phyloP scores from a whole-genome alignment of 768 basidiomycete genomes.

The Pleurotus djamor region DNA sequence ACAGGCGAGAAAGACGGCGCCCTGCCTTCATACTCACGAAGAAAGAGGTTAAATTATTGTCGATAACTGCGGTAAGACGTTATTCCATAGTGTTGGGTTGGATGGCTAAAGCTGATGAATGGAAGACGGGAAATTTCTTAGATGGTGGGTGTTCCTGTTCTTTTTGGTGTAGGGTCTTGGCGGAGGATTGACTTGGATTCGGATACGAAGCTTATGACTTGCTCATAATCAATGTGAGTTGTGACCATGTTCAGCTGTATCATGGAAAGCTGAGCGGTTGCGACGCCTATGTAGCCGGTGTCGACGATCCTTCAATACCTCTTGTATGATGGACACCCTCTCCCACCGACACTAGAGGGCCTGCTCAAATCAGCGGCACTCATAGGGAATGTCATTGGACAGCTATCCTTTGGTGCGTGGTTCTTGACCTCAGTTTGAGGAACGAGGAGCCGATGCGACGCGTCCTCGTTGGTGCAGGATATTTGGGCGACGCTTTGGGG shows the following conservation, averaged over 20 bases:
- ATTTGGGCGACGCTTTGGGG: slow-evolving; percentile 63
- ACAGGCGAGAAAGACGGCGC: not conserved
- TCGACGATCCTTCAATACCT: slow-evolving; percentile 67
- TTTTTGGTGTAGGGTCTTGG: too few species aligned
- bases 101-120: not conserved
- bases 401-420: slow-evolving; percentile 54
- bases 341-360: slow-evolving; percentile 57
- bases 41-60: slow-evolving; percentile 57
- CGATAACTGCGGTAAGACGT: slow-evolving; percentile 52
- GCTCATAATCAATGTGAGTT: slow-evolving; percentile 64
- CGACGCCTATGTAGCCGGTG: slow-evolving; percentile 42
- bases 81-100: not conserved
- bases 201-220: slow-evolving; percentile 56
- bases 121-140: slow-evolving; percentile 67
- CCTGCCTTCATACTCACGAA: slow-evolving; percentile 26
- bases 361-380: slow-evolving; percentile 66
- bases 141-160: slow-evolving; percentile 43
- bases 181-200: too few species aligned
- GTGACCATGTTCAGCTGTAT: not conserved
- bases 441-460: not conserved
- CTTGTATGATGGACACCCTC: slow-evolving; percentile 46
- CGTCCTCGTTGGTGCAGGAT: slow-evolving; percentile 34
- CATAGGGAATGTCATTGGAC: slow-evolving; percentile 72
- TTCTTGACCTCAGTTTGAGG: not conserved
- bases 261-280: not conserved